These are phyloP conservation scores for Diaporthe velutina DNA, from an alignment of 2,329 filamentous ascomycete species.

Conservation along the genomic window DNA sequence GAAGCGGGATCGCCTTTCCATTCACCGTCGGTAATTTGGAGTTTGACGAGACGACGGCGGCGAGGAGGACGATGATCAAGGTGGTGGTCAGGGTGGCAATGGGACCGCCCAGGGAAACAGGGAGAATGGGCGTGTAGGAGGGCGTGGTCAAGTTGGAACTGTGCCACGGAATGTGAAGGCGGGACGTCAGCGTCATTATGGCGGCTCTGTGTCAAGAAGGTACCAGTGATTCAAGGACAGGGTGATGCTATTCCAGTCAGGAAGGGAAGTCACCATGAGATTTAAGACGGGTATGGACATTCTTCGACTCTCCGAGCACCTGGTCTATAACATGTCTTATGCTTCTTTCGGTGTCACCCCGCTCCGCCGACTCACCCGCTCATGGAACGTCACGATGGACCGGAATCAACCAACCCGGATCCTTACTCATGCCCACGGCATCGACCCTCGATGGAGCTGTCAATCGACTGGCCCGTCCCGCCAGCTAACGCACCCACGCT, in stretches of 20 bases:
- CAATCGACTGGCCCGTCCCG: neutral
- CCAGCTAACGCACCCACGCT: neutral
- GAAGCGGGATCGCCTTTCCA: neutral
- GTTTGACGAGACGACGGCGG: neutral
- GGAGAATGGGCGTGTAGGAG: neutral
- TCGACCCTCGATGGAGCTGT: neutral
- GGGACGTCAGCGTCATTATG: slow-evolving; percentile 13
- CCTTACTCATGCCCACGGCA: neutral
- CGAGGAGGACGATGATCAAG: neutral
- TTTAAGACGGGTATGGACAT: too few relatives aligned
- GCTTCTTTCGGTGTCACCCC: neutral
- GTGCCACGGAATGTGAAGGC: slow-evolving; percentile 13
- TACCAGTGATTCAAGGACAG: neutral
- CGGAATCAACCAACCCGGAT: neutral
- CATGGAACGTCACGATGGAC: neutral
- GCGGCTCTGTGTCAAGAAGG: neutral
- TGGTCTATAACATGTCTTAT: neutral
- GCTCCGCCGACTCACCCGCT: too few relatives aligned
- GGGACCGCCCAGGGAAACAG: neutral
- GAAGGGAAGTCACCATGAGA: neutral
- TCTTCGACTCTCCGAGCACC: neutral
- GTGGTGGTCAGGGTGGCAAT: neutral
- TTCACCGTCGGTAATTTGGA: neutral
- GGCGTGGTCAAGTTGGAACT: neutral
- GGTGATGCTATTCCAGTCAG: neutral